Percentiles rank a stretch among this genome's conserved stretches.
phyloP scores from a whole-genome alignment of 2,329 filamentous ascomycete genomes.

The Elsinoe ampelina region DNA sequence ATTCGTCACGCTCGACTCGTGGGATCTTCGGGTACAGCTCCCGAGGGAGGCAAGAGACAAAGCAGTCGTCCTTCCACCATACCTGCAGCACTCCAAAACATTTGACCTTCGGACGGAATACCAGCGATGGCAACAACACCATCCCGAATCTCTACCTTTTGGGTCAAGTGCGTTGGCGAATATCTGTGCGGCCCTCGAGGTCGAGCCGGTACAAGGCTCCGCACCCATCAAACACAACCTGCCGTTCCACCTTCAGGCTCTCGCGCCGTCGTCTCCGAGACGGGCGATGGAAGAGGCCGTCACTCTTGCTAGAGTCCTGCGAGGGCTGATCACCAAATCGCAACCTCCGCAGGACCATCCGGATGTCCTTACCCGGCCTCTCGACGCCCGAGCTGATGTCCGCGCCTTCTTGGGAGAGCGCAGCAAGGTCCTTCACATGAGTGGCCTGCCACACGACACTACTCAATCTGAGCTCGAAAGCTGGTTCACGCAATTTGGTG shows the following conservation, averaged over 20 bases:
- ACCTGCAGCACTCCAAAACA: slow-evolving; percentile 93
- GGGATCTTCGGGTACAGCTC: slow-evolving; percentile 96
- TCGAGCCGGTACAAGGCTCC: slow-evolving; percentile 93
- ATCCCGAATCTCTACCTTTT: slow-evolving; percentile 93
- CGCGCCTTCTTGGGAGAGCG: slow-evolving; percentile 91
- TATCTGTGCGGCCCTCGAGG: slow-evolving; percentile 95
- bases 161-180: slow-evolving; percentile 92
- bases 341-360: slow-evolving; percentile 87
- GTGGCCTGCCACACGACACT: slow-evolving; percentile 91
- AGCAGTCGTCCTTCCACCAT: slow-evolving; percentile 89
- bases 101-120: slow-evolving; percentile 97
- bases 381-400: slow-evolving; percentile 95
- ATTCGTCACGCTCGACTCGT: slow-evolving; percentile 95
- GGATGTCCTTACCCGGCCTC: slow-evolving; percentile 86
- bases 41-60: slow-evolving; percentile 97
- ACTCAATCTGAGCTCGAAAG: slow-evolving; percentile 98
- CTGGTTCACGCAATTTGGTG: slow-evolving; percentile 99
- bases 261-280: slow-evolving; percentile 88
- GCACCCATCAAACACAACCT: slow-evolving; percentile 98
- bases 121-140: slow-evolving; percentile 96
- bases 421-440: slow-evolving; percentile 97
- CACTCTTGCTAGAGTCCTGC: slow-evolving; percentile 82
- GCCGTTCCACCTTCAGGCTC: slow-evolving; percentile 91
- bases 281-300: slow-evolving; percentile 97
- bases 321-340: slow-evolving; percentile 89